A percentile compares a stretch with the other conserved stretches of the same genome.
Evolutionary conservation across 2,329 filamentous ascomycete species (phyloP).

Genomic region (Cucurbitaria berberidis): DNA sequence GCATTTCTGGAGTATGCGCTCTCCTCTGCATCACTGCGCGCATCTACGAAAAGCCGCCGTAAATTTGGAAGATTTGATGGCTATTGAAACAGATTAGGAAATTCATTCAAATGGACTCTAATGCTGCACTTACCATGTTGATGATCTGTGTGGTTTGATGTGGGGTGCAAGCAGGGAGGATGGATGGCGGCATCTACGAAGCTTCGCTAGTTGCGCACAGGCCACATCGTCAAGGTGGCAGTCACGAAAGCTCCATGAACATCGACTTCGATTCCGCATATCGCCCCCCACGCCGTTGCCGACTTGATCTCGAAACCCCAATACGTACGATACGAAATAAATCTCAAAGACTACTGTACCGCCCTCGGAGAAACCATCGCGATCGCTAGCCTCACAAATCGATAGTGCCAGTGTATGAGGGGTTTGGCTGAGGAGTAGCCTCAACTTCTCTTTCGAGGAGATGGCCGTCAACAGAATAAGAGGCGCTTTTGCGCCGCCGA

Average conservation of each 20-base stretch:
- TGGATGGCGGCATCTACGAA: slow-evolving; percentile 6
- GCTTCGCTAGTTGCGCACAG: slow-evolving; percentile 28
- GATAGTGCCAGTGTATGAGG: slow-evolving; percentile 39
- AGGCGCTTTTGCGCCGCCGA: slow-evolving; percentile 88
- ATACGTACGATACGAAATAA: not conserved
- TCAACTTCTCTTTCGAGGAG: slow-evolving; percentile 41
- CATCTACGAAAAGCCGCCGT: slow-evolving; percentile 94
- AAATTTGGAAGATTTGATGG: slow-evolving; percentile 88
- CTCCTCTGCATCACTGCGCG: slow-evolving; percentile 90
- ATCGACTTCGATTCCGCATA: slow-evolving; percentile 18
- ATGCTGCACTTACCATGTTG: slow-evolving; percentile 24
- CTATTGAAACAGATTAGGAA: slow-evolving; percentile 31
- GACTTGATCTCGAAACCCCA: not conserved
- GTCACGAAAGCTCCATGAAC: slow-evolving; percentile 31
- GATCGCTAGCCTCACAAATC: slow-evolving; percentile 8
- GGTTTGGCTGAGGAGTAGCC: slow-evolving; percentile 40
- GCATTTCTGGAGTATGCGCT: slow-evolving; percentile 92
- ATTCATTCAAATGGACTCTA: not conserved
- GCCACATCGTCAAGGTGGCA: slow-evolving; percentile 36
- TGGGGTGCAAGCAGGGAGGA: slow-evolving; percentile 6
- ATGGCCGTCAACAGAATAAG: slow-evolving; percentile 98
- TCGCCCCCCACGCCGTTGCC: slow-evolving; percentile 10
- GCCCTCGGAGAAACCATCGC: not conserved
- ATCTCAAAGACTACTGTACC: slow-evolving; percentile 2
- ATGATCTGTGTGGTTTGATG: not conserved